A percentile compares a stretch with the other conserved stretches of the same genome.
Conservation (phyloP, 1,284 basidiomycete species). For the Marasmius sp. region DNA sequence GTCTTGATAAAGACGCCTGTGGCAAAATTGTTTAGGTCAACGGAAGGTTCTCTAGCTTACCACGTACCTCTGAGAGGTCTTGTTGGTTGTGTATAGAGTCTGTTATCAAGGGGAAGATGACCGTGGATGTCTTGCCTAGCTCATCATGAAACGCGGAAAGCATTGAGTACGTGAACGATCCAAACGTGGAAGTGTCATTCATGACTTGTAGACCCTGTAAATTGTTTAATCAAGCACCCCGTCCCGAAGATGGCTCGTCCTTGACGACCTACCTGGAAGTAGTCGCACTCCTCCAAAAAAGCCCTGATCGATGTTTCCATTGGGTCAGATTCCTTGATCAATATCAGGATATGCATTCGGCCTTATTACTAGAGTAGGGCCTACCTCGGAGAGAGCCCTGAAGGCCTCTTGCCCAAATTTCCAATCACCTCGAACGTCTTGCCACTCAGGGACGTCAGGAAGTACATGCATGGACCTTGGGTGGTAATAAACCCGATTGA, state of each 20-base stretch:
- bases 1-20: constrained; percentile 21
- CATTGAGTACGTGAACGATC: constrained; percentile 59
- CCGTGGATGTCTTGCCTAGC: constrained; percentile 52
- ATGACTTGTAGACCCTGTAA: constrained; percentile 66
- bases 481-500: constrained; percentile 64
- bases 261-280: constrained; percentile 53
- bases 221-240: constrained; percentile 5
- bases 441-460: constrained; percentile 56
- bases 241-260: background rate
- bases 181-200: constrained; percentile 62
- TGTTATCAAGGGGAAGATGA: constrained; percentile 60
- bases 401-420: constrained; percentile 50
- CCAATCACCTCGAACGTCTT: constrained; percentile 58
- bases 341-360: background rate
- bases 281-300: constrained; percentile 73
- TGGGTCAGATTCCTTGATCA: constrained; percentile 47
- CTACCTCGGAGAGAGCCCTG: constrained; percentile 52
- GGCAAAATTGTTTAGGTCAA: constrained; percentile 10
- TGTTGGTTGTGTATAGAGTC: constrained; percentile 31
- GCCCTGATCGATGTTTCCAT: constrained; percentile 67
- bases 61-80: constrained; percentile 45
- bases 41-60: constrained; percentile 12
- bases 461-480: constrained; percentile 65
- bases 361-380: constrained; percentile 11
- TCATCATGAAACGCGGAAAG: constrained; percentile 65